Evolutionary conservation across 2,329 filamentous ascomycete species (phyloP).

Genomic region (Penicillium sp.): DNA sequence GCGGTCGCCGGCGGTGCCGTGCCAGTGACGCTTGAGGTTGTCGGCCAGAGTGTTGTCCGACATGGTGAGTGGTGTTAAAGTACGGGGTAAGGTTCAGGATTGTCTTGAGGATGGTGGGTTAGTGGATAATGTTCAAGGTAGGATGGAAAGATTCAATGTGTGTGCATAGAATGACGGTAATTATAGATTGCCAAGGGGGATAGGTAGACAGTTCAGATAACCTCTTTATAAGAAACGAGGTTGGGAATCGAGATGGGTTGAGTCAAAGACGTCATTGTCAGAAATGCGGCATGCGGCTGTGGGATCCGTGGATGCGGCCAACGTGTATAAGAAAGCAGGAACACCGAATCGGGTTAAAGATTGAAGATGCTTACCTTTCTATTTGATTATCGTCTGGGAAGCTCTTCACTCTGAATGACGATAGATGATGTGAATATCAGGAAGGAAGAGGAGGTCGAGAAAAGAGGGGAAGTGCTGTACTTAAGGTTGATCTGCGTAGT

Average conservation of each 20-base stretch:
- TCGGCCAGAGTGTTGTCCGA: conserved; percentile 20
- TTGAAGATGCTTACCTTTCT: background rate
- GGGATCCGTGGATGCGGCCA: background rate
- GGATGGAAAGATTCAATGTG: background rate
- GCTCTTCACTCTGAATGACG: background rate
- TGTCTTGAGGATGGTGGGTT: background rate
- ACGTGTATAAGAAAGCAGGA: background rate
- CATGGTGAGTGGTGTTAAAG: background rate
- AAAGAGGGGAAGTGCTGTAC: background rate
- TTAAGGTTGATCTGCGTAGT: background rate
- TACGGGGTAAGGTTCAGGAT: background rate
- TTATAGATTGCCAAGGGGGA: background rate
- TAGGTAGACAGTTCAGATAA: background rate
- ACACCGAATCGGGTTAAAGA: background rate
- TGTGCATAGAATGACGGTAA: background rate
- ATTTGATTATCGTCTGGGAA: background rate
- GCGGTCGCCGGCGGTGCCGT: conserved; percentile 35
- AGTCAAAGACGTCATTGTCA: conserved; percentile 29
- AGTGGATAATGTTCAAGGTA: background rate
- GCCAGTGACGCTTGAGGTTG: conserved; percentile 36
- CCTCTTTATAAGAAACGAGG: background rate
- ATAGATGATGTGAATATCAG: background rate
- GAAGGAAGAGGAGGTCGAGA: background rate
- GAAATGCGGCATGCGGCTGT: background rate
- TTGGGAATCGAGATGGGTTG: background rate